Base-by-base conservation (phyloP, 108 stramenopile genomes). In the Skeletonema marinoi region DNA sequence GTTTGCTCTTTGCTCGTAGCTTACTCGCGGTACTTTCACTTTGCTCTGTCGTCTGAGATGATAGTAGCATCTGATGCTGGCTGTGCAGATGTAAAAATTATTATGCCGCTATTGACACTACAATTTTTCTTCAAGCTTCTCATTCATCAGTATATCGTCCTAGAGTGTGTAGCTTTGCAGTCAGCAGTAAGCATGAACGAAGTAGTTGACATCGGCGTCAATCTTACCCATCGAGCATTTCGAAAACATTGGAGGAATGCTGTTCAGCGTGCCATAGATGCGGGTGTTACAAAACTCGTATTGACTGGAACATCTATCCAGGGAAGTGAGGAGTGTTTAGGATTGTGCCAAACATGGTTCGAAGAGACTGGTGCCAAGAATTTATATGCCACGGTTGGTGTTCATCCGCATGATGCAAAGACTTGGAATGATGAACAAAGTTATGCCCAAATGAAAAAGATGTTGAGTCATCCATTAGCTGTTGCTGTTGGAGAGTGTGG, bases 341-440 rank as follows among this genome's bases (percentile, higher is more conserved):
- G 59, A 25, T 46, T 88, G 67, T 74, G 75, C 32, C 68, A 76
- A 44, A 51, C 66, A 64, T 88, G 87, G 85, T 50, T 76, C 3
- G 85, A 88, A 25, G 73, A 71, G 66, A 73, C 59, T 10, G 74
- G 69, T 9, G 35, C 62, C 3, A 35, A 29, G 19, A 86, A 86
- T 73, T 46, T 87, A 14, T 78, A 42, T 14, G 38, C 38, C 5
- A 87, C 86, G 3, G 77, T 87, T 1, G 86, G 86, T 2, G 48
- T 87, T 71, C 86, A 87, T 66, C 83, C 86, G 2, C 86, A 87
- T 60, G 83, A 87, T 78, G 86, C 86, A 61, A 87, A 87, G 60
- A 67, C 71, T 39, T 77, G 70, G 78, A 50, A 50, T 50, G 46
- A 67, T 1, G 78, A 74, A 10, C 36, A 46, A 14, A 60, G 75